Percentiles rank a stretch among this genome's conserved stretches.
Conservation (phyloP, 169 alveolate species). For the Cryptosporidium bovis region DNA sequence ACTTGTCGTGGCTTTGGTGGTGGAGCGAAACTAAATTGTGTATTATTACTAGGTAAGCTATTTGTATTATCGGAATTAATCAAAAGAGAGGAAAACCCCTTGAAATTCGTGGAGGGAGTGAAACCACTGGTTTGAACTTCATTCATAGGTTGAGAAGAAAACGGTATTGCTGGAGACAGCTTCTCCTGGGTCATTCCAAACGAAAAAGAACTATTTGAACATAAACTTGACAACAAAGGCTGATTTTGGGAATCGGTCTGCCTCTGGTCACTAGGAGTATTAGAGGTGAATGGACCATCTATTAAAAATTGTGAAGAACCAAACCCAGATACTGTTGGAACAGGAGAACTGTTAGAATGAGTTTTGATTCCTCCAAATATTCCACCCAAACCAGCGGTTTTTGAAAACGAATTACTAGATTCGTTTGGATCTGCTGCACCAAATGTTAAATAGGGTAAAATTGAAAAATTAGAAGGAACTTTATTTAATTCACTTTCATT, state of each 20-base stretch:
- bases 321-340: conserved; percentile 49
- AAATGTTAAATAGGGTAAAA: background rate
- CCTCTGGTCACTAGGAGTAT: background rate
- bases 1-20: conserved; percentile 74
- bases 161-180: conserved; percentile 11
- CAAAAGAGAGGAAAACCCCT: conserved; percentile 22
- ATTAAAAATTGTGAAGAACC: conserved; percentile 49
- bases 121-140: conserved; percentile 37
- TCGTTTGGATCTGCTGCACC: background rate
- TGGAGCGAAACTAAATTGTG: conserved; percentile 63
- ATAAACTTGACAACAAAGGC: background rate
- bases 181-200: background rate
- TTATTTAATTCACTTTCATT: background rate
- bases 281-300: conserved; percentile 49
- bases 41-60: background rate
- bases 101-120: conserved; percentile 18
- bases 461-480: background rate
- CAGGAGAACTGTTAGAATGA: background rate
- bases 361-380: conserved; percentile 1
- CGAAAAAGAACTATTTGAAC: background rate
- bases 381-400: background rate
- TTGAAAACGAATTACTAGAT: background rate
- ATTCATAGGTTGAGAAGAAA: background rate
- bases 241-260: background rate
- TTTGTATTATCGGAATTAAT: background rate